Evolutionary conservation across 2,329 filamentous ascomycete genomes (phyloP).

Genomic region (Stachybotrys echinatus): DNA sequence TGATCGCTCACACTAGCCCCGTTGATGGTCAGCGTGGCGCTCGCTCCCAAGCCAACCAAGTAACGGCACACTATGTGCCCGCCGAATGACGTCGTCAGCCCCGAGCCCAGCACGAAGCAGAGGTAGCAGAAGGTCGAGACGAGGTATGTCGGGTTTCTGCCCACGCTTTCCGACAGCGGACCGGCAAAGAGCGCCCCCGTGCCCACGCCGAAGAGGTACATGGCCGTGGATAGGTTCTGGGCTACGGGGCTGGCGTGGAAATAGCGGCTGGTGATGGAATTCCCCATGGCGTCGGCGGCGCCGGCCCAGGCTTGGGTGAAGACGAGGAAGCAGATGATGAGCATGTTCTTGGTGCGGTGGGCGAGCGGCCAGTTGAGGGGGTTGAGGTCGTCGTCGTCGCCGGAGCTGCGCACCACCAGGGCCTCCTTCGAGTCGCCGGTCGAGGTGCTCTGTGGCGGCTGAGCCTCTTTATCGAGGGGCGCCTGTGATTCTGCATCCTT

Average conservation of each 20-base stretch:
- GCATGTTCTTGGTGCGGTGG: slow-evolving; percentile 22
- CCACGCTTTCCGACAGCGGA: slow-evolving; percentile 41
- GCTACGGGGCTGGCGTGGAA: slow-evolving; percentile 38
- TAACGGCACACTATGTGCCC: too few species aligned
- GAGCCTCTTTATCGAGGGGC: too few species aligned
- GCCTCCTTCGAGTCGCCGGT: background rate
- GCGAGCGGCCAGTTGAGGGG: slow-evolving; percentile 35
- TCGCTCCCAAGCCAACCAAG: too few species aligned
- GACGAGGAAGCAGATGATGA: slow-evolving; percentile 31
- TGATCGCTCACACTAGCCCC: too few species aligned
- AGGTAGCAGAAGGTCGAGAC: too few species aligned
- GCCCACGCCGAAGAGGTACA: slow-evolving; percentile 45
- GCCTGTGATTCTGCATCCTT: too few species aligned
- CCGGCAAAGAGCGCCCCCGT: slow-evolving; percentile 41
- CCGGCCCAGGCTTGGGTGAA: slow-evolving; percentile 42
- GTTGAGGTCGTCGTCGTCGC: slow-evolving; percentile 30
- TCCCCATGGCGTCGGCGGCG: slow-evolving; percentile 41
- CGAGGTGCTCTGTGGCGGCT: too few species aligned
- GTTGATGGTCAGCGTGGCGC: too few species aligned
- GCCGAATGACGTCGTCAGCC: too few species aligned
- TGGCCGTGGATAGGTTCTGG: slow-evolving; percentile 37
- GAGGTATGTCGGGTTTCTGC: slow-evolving; percentile 44
- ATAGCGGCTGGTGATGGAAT: slow-evolving; percentile 30
- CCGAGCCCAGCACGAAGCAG: too few species aligned
- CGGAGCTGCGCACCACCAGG: slow-evolving; percentile 17